A percentile compares a stretch with the other conserved stretches of the same genome.
Evolutionary conservation across 495 filamentous ascomycete genomes (phyloP).

Genomic region (Aspergillus avenaceus): DNA sequence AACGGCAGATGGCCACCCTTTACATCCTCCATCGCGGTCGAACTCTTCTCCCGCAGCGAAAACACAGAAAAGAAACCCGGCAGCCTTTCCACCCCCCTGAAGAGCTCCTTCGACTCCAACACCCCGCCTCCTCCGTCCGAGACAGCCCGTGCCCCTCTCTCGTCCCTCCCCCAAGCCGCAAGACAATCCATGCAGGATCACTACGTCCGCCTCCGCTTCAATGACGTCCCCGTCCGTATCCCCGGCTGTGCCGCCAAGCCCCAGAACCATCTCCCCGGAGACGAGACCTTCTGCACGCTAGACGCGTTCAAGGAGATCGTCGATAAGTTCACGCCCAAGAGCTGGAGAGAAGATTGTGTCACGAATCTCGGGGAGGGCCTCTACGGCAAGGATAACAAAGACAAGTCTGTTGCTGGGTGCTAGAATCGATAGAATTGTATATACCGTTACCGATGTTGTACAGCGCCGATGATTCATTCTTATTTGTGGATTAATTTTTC

Average conservation of each 20-base stretch:
- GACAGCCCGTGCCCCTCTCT: constrained; percentile 31
- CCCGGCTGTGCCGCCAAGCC: constrained; percentile 69
- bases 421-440: constrained; percentile 16
- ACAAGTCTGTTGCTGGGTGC: constrained; percentile 32
- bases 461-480: no score
- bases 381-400: constrained; percentile 32
- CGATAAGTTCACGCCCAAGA: constrained; percentile 78
- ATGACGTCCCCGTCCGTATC: constrained; percentile 74
- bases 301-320: constrained; percentile 88
- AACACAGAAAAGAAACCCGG: constrained; percentile 22
- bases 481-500: no score
- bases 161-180: constrained; percentile 25
- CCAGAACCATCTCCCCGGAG: constrained; percentile 83
- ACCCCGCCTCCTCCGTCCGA: constrained; percentile 20
- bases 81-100: constrained; percentile 29
- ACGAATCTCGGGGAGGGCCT: constrained; percentile 54
- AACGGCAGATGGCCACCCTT: constrained; percentile 83
- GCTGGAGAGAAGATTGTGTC: constrained; percentile 74
- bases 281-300: constrained; percentile 89
- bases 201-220: constrained; percentile 94
- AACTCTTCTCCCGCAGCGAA: constrained; percentile 84
- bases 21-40: constrained; percentile 85
- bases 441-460: no score
- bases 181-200: constrained; percentile 58
- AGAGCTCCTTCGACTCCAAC: constrained; percentile 18